Base-by-base conservation (phyloP, 495 filamentous ascomycete genomes). In the Penicillium herquei region DNA sequence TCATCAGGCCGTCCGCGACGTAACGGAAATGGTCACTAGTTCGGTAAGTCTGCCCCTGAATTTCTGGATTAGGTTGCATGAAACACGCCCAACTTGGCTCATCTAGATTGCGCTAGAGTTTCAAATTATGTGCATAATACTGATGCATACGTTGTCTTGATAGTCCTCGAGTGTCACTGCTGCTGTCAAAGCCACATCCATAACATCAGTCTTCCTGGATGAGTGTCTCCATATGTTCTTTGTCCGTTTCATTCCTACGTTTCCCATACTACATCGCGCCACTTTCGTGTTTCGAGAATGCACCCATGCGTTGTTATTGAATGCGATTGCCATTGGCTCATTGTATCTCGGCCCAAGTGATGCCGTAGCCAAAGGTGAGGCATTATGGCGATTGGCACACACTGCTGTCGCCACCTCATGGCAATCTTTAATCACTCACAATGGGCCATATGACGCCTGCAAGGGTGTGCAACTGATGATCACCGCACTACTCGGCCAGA, bases 161-260 rank as follows among this genome's bases (percentile, higher is more conserved):
- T 58, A 78, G 68, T 79, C 76, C 9, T 77, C 74, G 1, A 74
- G 67, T 47, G 70, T 78, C 7, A 78, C 76, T 10, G 74, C 76
- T 42, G 76, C 73, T 14, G 72, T 77, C 31, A 77, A 79, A 52
- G 67, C 75, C 21, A 74, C 68, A 2, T 78, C 74, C 5, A 67
- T 79, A 18, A 78, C 74, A 34, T 79, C 76, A 1, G 75, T 79
- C 16, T 78, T 79, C 33, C 62, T 79, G 6, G 76, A 79, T 47
- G 74, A 78, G 52, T 78, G 76, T 51, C 54, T 79, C 6, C 76
- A 79, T 50, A 77, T 79, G 74, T 79, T 79, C 67, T 79, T 79
- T 46, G 73, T 70, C 11, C 68, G 73, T 11, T 79, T 79, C 51
- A 78, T 79, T 14, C 75, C 76, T 6, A 78, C 75, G 2, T 80